phyloP scores from a whole-genome alignment of 164 flowering plant species.

The Dillenia turbinata region DNA sequence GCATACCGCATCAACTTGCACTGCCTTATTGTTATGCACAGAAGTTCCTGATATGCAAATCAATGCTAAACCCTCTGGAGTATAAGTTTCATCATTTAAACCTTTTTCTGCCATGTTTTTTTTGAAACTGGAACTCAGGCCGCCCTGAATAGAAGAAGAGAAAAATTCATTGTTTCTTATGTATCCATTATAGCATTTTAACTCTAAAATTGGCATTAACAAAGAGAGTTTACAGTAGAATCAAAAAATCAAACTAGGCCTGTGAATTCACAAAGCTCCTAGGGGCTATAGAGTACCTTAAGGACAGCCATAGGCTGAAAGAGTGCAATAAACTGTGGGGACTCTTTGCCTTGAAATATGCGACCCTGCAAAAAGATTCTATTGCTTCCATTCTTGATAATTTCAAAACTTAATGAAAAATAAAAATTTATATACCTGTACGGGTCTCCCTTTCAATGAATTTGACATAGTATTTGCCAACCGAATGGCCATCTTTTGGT shows the following conservation, averaged over 20 bases:
- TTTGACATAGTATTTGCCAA: slow-evolving; percentile 83
- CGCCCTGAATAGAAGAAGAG: slow-evolving; percentile 59
- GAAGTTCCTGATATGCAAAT: slow-evolving; percentile 77
- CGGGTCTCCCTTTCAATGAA: slow-evolving; percentile 94
- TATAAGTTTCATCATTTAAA: slow-evolving; percentile 74
- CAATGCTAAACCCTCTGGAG: slow-evolving; percentile 77
- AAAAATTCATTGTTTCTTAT: not conserved
- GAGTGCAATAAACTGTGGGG: slow-evolving; percentile 92
- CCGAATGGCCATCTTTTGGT: slow-evolving; percentile 67
- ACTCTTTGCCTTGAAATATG: slow-evolving; percentile 86
- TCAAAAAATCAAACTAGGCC: no score
- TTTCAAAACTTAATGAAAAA: slow-evolving; percentile 5
- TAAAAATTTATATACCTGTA: slow-evolving; percentile 56
- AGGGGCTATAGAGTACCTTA: slow-evolving; percentile 47
- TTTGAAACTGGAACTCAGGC: slow-evolving; percentile 90
- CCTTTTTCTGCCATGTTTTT: slow-evolving; percentile 70
- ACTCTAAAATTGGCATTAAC: not conserved
- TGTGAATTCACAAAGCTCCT: no score
- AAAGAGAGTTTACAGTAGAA: not conserved
- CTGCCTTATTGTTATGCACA: slow-evolving; percentile 71
- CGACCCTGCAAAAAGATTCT: slow-evolving; percentile 60
- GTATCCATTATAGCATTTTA: not conserved
- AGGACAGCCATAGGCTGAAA: slow-evolving; percentile 93
- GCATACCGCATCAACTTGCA: slow-evolving; percentile 92
- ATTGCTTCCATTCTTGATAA: slow-evolving; percentile 3